Evolutionary conservation across 2,329 filamentous ascomycete species (phyloP), one percentile per base, ranked within the genome.

Genomic region (Ilyonectria robusta): DNA sequence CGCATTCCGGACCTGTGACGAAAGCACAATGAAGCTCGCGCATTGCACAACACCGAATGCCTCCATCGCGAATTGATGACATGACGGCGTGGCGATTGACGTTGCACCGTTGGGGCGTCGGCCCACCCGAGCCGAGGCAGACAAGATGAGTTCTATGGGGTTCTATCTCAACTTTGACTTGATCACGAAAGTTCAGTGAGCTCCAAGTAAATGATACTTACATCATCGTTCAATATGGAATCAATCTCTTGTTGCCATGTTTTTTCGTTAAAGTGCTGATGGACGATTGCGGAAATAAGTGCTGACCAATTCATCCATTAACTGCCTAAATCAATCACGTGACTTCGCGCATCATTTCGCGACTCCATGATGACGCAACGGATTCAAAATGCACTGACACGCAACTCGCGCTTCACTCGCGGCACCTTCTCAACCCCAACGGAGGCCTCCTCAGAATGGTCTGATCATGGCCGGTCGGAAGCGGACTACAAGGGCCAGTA

Each of bases 391-490:
- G 60, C 63, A 68, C 53, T 68, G 60, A 67, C 59, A 59, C 53
- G 53, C 62, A 70, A 67, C 65, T 68, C 67, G 59, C 56, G 61
- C 51, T 56, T 44, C 47, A 63, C 44, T 42, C 62, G 62, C 63
- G 59, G 47, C 59, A 40, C 59, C 53, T 26, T 42, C 15, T 19
- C 9, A 62, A 57, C 21, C 15, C 9, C n/a, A 44, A 29, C 31
- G 8, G 15, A 48, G 47, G 3, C 13, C 47, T 46, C 35, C 7
- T 21, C 21, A 59, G 44, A 7, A 73, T 72, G 70, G n/a, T 5
- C 44, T 31, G 23, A 66, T 31, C 13, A 81, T 81, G 80, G 78
- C 72, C 57, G 75, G 77, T 67, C 75, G 66, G 63, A 81, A 74
- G 67, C 75, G 75, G 54, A 73, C 58, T 57, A 70, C 74, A 46